phyloP scores from a whole-genome alignment of 768 basidiomycete genomes.

The Serendipita sp. region DNA sequence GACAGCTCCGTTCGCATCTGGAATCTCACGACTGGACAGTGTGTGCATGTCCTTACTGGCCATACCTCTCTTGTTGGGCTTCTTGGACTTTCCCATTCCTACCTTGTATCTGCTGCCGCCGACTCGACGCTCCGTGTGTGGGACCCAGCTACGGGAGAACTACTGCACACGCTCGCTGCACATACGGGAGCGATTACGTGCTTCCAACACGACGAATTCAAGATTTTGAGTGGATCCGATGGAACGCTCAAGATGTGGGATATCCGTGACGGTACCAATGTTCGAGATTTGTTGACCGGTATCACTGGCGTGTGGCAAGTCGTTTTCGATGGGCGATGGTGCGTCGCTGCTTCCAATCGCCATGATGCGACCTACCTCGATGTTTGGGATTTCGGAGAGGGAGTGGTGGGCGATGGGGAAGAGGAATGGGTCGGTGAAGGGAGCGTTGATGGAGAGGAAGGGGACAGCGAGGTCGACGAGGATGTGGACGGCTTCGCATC shows the following conservation, averaged over 20 bases:
- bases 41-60: conserved; percentile 65
- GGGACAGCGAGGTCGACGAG: conserved; percentile 30
- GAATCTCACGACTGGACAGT: conserved; percentile 71
- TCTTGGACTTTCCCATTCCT: conserved; percentile 73
- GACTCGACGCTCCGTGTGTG: conserved; percentile 91
- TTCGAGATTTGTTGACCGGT: conserved; percentile 77
- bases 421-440: conserved; percentile 63
- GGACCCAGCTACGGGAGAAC: conserved; percentile 74
- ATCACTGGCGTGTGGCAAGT: conserved; percentile 98
- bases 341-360: conserved; percentile 84
- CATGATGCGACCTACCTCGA: conserved; percentile 65
- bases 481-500: conserved; percentile 48
- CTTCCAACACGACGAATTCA: conserved; percentile 97
- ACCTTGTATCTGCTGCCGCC: conserved; percentile 89
- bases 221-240: conserved; percentile 88
- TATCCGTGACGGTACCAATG: conserved; percentile 67
- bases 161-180: conserved; percentile 68
- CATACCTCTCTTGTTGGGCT: conserved; percentile 93
- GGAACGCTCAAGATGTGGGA: conserved; percentile 99
- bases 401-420: conserved; percentile 34
- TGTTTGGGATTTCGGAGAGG: conserved; percentile 79
- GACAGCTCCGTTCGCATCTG: conserved; percentile 94
- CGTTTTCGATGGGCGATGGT: conserved; percentile 84
- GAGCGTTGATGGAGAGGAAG: conserved; percentile 40
- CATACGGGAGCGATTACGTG: conserved; percentile 98